phyloP scores from a whole-genome alignment of 2,329 filamentous ascomycete genomes.

The Pseudonectria buxi region DNA sequence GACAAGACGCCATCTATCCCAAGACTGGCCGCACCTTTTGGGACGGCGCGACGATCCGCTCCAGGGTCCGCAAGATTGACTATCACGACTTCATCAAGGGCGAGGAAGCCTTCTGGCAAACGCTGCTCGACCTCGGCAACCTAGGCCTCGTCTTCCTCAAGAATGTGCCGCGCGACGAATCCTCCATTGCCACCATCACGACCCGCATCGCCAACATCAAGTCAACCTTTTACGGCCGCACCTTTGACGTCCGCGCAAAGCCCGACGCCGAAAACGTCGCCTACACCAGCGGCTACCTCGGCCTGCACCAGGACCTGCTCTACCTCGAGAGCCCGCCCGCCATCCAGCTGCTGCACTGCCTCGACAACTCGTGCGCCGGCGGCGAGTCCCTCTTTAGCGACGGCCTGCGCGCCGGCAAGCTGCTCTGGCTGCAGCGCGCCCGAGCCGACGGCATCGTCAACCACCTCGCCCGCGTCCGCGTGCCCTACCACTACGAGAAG shows the following conservation, averaged over 20 bases:
- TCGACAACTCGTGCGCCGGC: constrained; percentile 71
- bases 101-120: constrained; percentile 47
- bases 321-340: constrained; percentile 76
- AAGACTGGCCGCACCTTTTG: constrained; percentile 33
- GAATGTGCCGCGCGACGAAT: constrained; percentile 61
- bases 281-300: constrained; percentile 74
- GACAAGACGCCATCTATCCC: constrained; percentile 21
- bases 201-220: constrained; percentile 69
- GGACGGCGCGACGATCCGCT: constrained; percentile 31
- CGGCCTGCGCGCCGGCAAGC: constrained; percentile 52
- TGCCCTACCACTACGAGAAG: constrained; percentile 66
- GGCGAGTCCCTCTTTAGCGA: constrained; percentile 87
- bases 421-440: constrained; percentile 23
- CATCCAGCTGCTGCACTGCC: constrained; percentile 82
- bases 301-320: constrained; percentile 88
- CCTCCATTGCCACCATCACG: constrained; percentile 61
- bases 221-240: constrained; percentile 84
- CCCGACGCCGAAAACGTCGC: constrained; percentile 82
- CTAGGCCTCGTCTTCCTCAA: constrained; percentile 73
- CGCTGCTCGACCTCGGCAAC: constrained; percentile 54
- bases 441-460: constrained; percentile 16
- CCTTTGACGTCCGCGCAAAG: constrained; percentile 82
- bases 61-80: constrained; percentile 50
- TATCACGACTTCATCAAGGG: constrained; percentile 68
- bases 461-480: constrained; percentile 33